Evolutionary conservation across 805 yeast species (phyloP).

Genomic region (Candida schatavii): DNA sequence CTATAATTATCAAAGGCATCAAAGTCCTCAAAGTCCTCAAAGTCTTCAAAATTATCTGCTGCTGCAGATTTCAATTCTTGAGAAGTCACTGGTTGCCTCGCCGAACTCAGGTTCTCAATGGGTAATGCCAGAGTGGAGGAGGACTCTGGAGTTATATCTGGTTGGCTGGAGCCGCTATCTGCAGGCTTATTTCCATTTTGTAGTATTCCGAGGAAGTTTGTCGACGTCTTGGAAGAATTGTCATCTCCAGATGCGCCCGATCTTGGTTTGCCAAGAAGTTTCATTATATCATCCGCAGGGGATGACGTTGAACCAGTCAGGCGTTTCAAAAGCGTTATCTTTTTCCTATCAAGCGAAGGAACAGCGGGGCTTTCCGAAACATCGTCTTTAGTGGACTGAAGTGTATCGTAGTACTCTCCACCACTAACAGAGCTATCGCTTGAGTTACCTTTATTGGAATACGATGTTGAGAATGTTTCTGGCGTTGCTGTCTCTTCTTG

Average conservation of each 20-base stretch:
- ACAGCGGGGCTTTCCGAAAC: slow-evolving; percentile 16
- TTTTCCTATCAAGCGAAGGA: slow-evolving; percentile 18
- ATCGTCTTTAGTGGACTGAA: slow-evolving; percentile 24
- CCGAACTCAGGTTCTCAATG: neutral
- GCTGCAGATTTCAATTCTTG: neutral
- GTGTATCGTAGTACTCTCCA: slow-evolving; percentile 6
- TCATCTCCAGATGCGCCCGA: neutral
- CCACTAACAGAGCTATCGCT: neutral
- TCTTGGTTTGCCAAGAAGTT: slow-evolving; percentile 1
- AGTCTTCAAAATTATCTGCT: slow-evolving; percentile 16
- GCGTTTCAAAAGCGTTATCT: slow-evolving; percentile 28
- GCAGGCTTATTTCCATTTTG: neutral
- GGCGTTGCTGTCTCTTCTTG: slow-evolving; percentile 1
- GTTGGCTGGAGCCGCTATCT: too few relatives aligned
- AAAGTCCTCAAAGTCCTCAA: slow-evolving; percentile 33
- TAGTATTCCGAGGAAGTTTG: slow-evolving; percentile 16
- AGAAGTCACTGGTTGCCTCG: neutral
- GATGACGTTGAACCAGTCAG: slow-evolving; percentile 10
- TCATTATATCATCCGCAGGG: slow-evolving; percentile 4
- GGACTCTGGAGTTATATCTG: too few relatives aligned
- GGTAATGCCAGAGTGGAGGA: too few relatives aligned
- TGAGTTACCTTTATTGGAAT: neutral
- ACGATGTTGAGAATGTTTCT: neutral
- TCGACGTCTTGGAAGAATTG: slow-evolving; percentile 9
- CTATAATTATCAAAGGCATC: slow-evolving; percentile 32